Evolutionary conservation across 495 filamentous ascomycete genomes (phyloP), one percentile per base, ranked within the genome.

Genomic region (Beverwykella pulmonaria): DNA sequence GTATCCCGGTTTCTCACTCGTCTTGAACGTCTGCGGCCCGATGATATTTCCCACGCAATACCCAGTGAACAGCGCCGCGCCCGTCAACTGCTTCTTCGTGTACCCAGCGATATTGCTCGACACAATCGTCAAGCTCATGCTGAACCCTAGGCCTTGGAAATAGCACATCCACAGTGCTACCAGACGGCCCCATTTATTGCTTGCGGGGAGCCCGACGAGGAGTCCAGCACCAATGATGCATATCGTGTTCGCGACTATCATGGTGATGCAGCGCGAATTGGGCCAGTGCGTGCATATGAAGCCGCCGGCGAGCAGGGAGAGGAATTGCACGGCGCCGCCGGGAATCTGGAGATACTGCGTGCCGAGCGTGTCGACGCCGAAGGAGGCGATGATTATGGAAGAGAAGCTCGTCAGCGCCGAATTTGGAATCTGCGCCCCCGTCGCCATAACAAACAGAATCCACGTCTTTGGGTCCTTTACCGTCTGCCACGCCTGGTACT

Each of bases 41-140:
- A 82, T 80, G 36, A 84, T 83, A 74, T 85, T 86, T 0, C 82
- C 83, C n/a, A 84, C 74, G 58, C 82, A 85, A 64, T 84, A 86
- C 2, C 79, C 81, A 23, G 79, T 77, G 61, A 84, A 85, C 12
- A 85, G 53, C 23, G 79, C 70, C 2, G 82, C 82, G 23, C 78
- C 79, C 0, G 83, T 85, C 4, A 84, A 70, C 59, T 80, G 79
- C 64, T 85, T 85, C 75, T 85, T 85, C 0, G 82, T 85, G 54
- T 82, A 83, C 2, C 83, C 83, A 0, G 82, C 82, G 41, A 85
- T 78, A 63, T 86, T 85, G 5, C 34, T 50, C 30, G 53, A 62
- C 29, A 75, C 59, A 30, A 75, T 72, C 0, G 74, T 74, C 75
- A 82, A 54, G 64, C 73, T 77, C 52, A 81, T 71, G 44, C 74